These are phyloP conservation scores for Blechomonas ayalai DNA, from an alignment of 208 protist species.

Conservation along the genomic window DNA sequence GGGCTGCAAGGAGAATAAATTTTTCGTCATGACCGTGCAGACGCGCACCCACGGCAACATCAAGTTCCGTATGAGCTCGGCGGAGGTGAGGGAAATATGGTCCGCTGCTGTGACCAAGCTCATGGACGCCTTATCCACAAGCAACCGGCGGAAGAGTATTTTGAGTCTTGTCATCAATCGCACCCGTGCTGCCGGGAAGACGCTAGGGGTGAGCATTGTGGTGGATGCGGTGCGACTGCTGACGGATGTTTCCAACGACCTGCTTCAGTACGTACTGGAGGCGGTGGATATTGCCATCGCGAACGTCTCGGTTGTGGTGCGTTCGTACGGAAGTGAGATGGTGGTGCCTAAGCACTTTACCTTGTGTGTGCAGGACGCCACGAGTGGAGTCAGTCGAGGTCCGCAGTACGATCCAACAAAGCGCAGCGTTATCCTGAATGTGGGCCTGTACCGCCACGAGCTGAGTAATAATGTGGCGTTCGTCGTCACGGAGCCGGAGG, in stretches of 20 bases:
- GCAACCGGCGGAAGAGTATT: conserved; percentile 46
- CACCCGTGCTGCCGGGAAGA: conserved; percentile 27
- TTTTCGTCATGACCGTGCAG: conserved; percentile 62
- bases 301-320: conserved; percentile 44
- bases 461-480: conserved; percentile 48
- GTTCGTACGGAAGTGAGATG: conserved; percentile 27
- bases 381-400: conserved; percentile 13
- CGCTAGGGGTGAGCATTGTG: conserved; percentile 51
- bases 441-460: conserved; percentile 39
- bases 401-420: conserved; percentile 62
- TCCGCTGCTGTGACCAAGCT: conserved; percentile 56
- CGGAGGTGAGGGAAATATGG: conserved; percentile 68
- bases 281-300: conserved; percentile 61
- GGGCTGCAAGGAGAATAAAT: conserved; percentile 75
- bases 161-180: conserved; percentile 39
- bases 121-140: conserved; percentile 51
- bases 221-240: conserved; percentile 42
- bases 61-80: conserved; percentile 59
- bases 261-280: conserved; percentile 77
- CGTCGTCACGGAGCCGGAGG: conserved; percentile 32
- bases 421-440: conserved; percentile 45
- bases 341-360: conserved; percentile 46
- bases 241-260: conserved; percentile 42
- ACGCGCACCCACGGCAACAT: conserved; percentile 31
- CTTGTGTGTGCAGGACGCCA: conserved; percentile 26